Evolutionary conservation across 371 early-diverging fungal genomes (phyloP).

Genomic region (Choanephora cucurbitarum): DNA sequence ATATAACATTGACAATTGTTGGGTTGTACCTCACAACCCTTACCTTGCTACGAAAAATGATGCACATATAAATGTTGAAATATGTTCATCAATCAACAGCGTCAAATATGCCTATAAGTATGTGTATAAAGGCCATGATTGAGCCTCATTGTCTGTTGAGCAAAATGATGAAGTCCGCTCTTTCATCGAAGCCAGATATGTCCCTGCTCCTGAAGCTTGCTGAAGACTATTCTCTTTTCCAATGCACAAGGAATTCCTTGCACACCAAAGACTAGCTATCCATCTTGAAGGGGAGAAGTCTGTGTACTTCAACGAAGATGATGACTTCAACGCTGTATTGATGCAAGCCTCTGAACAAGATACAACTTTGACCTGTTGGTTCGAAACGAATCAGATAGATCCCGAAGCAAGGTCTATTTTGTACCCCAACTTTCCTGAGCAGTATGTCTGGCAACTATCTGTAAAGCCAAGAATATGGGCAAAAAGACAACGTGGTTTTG

Average conservation of each 20-base stretch:
- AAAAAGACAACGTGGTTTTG: background rate
- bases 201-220: conserved; percentile 27
- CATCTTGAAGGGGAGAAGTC: no score
- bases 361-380: background rate
- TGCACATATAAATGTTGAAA: conserved; percentile 43
- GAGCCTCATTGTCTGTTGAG: background rate
- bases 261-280: background rate
- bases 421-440: conserved; percentile 17
- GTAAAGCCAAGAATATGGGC: conserved; percentile 1
- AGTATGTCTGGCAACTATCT: conserved; percentile 10
- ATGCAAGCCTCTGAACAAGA: background rate
- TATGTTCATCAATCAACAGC: conserved; percentile 19
- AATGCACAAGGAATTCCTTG: conserved; percentile 17
- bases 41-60: conserved; percentile 29
- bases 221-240: conserved; percentile 27
- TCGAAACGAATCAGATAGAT: background rate
- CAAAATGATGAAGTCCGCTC: no score
- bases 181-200: conserved; percentile 16
- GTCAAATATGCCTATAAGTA: conserved; percentile 30
- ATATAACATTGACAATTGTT: conserved; percentile 22
- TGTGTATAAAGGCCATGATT: conserved; percentile 32
- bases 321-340: background rate
- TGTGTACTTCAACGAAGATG: background rate
- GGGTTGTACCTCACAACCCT: conserved; percentile 27
- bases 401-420: conserved; percentile 12